Base-by-base conservation (phyloP, 1,284 basidiomycete species). In the Malassezia restricta region DNA sequence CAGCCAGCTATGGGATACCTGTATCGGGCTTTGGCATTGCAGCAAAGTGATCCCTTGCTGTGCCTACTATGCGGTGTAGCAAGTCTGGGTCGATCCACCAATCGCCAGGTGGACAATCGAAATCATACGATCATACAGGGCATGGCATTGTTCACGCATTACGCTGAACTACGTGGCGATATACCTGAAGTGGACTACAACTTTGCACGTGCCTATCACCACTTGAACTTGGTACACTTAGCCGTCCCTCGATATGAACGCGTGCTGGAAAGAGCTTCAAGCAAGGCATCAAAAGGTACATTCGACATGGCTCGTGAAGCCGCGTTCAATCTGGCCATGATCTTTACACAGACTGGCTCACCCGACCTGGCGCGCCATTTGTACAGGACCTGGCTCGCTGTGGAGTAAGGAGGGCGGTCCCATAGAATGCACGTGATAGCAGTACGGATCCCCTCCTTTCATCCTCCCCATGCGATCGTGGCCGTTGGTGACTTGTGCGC, bases 1-100 rank as follows among this genome's bases (percentile, higher is more conserved):
- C 87, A 94, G 66, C 85, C 85, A 51, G 86, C 88, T 0, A 81
- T 94, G 41, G 89, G 87, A 66, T 95, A 96, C 68, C 78, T 92
- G 35, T 74, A 91, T 33, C 83, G 90, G 59, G 87, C 87, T 0
- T 88, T 86, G 71, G 87, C 90, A 56, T 79, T 86, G 56, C 83
- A 83, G 57, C 84, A 82, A 0, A 78, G 85, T 28, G 87, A 96
- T 69, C 85, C 90, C 0, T 77, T 94, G 69, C 78, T 94, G 15
- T 89, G 85, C 66, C 76, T 98, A 12, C 82, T 79, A 32, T 78
- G 92, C 6, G 85, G 84, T 0, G 82, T 90, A 35, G 83, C 87
- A 0, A 94, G 86, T 40, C 77, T 92, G 32, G 86, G 87, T 8
- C 80, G 92, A 33, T 84, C 88, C 0, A 87, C 88, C 81, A 87